Percentiles rank a stretch among this genome's conserved stretches.
Evolutionary conservation across 768 basidiomycete species (phyloP).

Genomic region (Lentinus brumalis): DNA sequence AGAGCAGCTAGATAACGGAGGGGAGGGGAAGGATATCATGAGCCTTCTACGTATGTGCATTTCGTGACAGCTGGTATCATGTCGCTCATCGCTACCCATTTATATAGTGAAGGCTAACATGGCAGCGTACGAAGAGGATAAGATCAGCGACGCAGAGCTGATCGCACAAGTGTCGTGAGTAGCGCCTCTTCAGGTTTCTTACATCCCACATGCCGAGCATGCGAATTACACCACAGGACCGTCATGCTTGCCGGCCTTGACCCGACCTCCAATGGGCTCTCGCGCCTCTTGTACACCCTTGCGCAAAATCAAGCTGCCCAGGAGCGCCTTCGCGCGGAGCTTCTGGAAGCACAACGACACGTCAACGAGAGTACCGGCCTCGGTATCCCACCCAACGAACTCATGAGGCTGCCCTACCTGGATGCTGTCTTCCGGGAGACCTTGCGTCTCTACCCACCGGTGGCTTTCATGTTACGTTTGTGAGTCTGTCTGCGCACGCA

Average conservation of each 20-base stretch:
- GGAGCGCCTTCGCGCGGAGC: background rate
- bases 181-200: background rate
- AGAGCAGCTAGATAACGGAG: no score
- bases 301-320: background rate
- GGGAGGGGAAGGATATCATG: background rate
- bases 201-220: background rate
- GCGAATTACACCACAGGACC: background rate
- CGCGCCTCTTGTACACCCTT: background rate
- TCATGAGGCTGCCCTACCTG: slow-evolving; percentile 37
- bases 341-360: background rate
- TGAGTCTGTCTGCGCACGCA: background rate
- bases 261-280: background rate
- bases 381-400: slow-evolving; percentile 30
- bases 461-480: slow-evolving; percentile 10
- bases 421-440: slow-evolving; percentile 36
- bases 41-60: background rate
- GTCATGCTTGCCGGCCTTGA: background rate
- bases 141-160: background rate
- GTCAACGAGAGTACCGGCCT: background rate
- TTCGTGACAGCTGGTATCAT: background rate
- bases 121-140: background rate
- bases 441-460: slow-evolving; percentile 22
- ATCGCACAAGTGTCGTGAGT: slow-evolving; percentile 7
- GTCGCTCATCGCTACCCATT: background rate
- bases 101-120: slow-evolving; percentile 13